Conservation (phyloP, 2,329 filamentous ascomycete genomes). For the Eutypella sp. region DNA sequence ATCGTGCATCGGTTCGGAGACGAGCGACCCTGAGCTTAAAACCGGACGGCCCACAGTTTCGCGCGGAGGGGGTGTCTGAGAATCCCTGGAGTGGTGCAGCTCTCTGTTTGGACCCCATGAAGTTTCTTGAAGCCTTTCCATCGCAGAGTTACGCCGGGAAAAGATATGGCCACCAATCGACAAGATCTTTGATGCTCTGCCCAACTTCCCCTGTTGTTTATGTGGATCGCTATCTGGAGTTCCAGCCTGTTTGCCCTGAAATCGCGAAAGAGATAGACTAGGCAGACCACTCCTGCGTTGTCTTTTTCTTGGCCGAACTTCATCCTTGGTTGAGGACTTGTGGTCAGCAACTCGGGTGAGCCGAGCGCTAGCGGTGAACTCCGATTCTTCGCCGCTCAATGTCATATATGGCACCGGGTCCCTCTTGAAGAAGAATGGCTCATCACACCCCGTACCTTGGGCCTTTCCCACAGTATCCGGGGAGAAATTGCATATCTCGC, state of each 20-base stretch:
- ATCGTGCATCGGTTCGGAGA: constrained; percentile 15
- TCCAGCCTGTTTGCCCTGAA: constrained; percentile 11
- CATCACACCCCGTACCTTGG: constrained; percentile 15
- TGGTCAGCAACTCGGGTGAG: constrained; percentile 4
- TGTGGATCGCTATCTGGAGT: constrained; percentile 17
- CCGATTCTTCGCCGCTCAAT: constrained; percentile 9
- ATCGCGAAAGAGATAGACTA: constrained; percentile 15
- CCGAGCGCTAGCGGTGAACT: constrained; percentile 2
- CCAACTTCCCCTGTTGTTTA: constrained; percentile 9
- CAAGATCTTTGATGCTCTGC: constrained; percentile 10
- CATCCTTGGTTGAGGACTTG: constrained; percentile 8
- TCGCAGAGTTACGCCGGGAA: constrained; percentile 12
- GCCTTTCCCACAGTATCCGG: constrained; percentile 13
- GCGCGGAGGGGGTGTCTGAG: constrained; percentile 11
- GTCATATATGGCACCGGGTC: constrained; percentile 14
- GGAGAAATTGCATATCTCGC: constrained; percentile 25
- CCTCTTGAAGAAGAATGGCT: constrained; percentile 23
- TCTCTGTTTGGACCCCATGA: constrained; percentile 22
- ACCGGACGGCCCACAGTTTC: constrained; percentile 15
- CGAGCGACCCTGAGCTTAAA: constrained; percentile 22
- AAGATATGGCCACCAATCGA: constrained; percentile 18
- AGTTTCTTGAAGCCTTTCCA: constrained; percentile 20
- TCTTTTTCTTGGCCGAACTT: constrained; percentile 15
- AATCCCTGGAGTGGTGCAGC: constrained; percentile 19
- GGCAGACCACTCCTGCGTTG: constrained; percentile 20